These are phyloP conservation scores for Xerocomus minutiporus DNA, from an alignment of 1,284 basidiomycete species.

Conservation along the genomic window DNA sequence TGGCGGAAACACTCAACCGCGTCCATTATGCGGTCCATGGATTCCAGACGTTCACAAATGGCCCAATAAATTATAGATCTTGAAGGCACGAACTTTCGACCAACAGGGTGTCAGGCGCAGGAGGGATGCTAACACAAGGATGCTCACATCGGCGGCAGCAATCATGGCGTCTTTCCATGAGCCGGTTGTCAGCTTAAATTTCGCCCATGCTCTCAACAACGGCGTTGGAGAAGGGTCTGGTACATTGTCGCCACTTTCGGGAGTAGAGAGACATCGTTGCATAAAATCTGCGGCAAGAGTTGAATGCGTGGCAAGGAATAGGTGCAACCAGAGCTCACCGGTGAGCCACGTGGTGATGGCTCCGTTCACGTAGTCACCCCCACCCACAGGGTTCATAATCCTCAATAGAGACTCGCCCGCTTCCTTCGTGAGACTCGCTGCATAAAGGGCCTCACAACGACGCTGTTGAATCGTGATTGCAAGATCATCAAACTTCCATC, in stretches of 20 bases:
- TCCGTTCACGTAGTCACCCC: neutral
- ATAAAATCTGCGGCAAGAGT: neutral
- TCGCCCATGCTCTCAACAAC: conserved; percentile 30
- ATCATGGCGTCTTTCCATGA: conserved; percentile 6
- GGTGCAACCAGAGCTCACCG: neutral
- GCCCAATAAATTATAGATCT: neutral
- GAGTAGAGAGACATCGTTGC: neutral
- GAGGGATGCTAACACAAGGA: neutral
- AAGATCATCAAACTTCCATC: neutral
- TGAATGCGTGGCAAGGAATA: neutral
- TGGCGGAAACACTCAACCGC: neutral
- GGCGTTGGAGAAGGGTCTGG: neutral
- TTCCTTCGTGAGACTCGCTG: neutral
- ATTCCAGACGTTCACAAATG: neutral
- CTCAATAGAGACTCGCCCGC: neutral
- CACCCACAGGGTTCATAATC: neutral
- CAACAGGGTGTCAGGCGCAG: neutral
- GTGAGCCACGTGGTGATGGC: neutral
- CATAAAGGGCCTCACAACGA: neutral
- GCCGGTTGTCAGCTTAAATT: neutral
- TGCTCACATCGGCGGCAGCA: conserved; percentile 32
- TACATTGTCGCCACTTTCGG: neutral
- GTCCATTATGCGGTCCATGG: neutral
- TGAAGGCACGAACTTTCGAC: neutral
- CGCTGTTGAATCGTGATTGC: neutral